phyloP scores from a whole-genome alignment of 106 monocot genomes.

The Apostasia shenzhenica region DNA sequence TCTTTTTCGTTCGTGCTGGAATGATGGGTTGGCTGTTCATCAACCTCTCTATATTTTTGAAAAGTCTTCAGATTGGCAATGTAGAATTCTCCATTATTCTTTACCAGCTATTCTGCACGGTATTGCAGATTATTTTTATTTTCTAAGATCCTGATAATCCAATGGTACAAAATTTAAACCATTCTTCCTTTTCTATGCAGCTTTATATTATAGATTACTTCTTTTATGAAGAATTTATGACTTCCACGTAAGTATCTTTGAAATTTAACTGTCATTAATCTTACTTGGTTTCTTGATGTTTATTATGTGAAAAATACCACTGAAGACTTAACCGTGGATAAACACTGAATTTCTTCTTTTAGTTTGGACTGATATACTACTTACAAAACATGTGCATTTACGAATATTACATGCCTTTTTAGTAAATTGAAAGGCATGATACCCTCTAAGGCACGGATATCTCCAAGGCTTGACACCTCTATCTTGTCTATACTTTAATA shows the following conservation, averaged over 20 bases:
- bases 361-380: too few relatives aligned
- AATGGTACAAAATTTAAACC: conserved; percentile 6
- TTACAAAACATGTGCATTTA: too few relatives aligned
- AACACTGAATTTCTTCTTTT: too few relatives aligned
- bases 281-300: too few relatives aligned
- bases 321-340: too few relatives aligned
- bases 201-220: conserved; percentile 87
- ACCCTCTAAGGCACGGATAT: too few relatives aligned
- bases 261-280: neutral
- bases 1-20: conserved; percentile 96
- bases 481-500: too few relatives aligned
- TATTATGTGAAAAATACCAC: too few relatives aligned
- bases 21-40: conserved; percentile 99
- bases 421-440: too few relatives aligned
- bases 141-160: neutral
- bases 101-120: conserved; percentile 87
- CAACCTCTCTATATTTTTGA: conserved; percentile 79
- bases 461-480: too few relatives aligned
- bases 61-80: conserved; percentile 57
- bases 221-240: conserved; percentile 92
- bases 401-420: too few relatives aligned
- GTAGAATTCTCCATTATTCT: conserved; percentile 70
- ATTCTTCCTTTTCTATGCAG: conserved; percentile 29
- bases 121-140: conserved; percentile 20
- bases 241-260: conserved; percentile 81